phyloP scores from a whole-genome alignment of 441 rosid species.

The Populus trichocarpa region DNA sequence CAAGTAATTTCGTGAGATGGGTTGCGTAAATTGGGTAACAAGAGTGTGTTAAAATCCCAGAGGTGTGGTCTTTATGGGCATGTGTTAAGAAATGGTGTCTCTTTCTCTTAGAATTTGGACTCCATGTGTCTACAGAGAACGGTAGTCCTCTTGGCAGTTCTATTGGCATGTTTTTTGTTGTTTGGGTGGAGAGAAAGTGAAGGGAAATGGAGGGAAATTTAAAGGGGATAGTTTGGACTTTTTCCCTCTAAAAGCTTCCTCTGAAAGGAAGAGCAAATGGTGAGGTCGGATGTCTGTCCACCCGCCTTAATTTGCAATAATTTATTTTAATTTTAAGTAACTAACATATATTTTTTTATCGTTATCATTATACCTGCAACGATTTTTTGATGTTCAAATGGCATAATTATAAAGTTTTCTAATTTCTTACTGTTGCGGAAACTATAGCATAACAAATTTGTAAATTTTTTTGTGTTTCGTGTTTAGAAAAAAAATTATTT shows the following conservation, averaged over 20 bases:
- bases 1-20: conserved; percentile 55
- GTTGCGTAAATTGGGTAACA: conserved; percentile 68
- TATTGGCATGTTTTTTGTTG: conserved; percentile 27
- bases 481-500: too few relatives aligned
- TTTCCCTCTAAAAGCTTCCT: conserved; percentile 17
- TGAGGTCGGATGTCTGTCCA: too few relatives aligned
- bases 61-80: conserved; percentile 77
- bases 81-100: conserved; percentile 80
- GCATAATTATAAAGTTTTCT: too few relatives aligned
- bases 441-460: too few relatives aligned
- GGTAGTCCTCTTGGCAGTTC: conserved; percentile 90
- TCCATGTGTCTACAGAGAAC: conserved; percentile 82
- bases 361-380: too few relatives aligned
- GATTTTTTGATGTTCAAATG: too few relatives aligned
- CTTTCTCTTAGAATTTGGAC: conserved; percentile 48
- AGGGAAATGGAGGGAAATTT: too few relatives aligned
- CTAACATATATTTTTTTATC: too few relatives aligned
- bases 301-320: too few relatives aligned
- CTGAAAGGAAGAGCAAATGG: not conserved
- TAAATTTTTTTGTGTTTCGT: too few relatives aligned
- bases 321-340: too few relatives aligned
- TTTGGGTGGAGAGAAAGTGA: not conserved
- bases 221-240: not conserved
- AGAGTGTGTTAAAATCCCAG: conserved; percentile 50
- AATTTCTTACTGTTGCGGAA: too few relatives aligned